A percentile compares a stretch with the other conserved stretches of the same genome.
Conservation (phyloP, 2,329 filamentous ascomycete species). For the Pseudogymnoascus sp. region DNA sequence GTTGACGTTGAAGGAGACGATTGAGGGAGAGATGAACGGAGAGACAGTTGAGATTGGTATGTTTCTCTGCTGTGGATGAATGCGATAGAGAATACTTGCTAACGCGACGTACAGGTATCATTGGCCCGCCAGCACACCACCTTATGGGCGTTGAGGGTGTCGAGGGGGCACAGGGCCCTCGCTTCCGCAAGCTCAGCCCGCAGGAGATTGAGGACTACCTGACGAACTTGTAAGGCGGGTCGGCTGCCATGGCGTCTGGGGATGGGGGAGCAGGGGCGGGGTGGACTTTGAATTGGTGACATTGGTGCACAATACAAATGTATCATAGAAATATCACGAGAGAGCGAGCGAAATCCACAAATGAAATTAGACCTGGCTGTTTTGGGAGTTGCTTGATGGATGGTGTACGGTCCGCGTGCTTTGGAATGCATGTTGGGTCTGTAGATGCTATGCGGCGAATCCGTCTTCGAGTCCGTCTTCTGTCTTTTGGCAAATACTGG, state of each 20-base stretch:
- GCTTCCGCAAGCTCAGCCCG: conserved; percentile 89
- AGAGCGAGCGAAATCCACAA: conserved; percentile 19
- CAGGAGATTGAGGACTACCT: conserved; percentile 99
- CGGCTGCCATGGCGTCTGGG: neutral
- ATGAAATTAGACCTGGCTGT: neutral
- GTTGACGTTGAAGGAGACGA: conserved; percentile 95
- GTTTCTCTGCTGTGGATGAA: neutral
- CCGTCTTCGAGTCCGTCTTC: too few relatives aligned
- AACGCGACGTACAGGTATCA: conserved; percentile 58
- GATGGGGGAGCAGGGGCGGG: neutral
- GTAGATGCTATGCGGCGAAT: neutral
- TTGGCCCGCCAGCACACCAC: conserved; percentile 88
- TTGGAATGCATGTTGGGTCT: neutral
- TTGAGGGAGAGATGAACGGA: conserved; percentile 98
- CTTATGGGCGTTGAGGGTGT: conserved; percentile 86
- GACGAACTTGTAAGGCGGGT: conserved; percentile 72
- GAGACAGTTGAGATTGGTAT: conserved; percentile 95
- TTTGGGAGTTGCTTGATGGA: conserved; percentile 32
- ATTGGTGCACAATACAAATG: conserved; percentile 18
- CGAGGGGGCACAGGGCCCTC: conserved; percentile 72
- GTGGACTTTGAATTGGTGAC: conserved; percentile 2
- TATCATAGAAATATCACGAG: conserved; percentile 31
- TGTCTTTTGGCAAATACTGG: too few relatives aligned
- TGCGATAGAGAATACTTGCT: conserved; percentile 12
- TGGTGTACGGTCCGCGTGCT: conserved; percentile 9